Conservation (phyloP, 2,329 filamentous ascomycete species). For the Cytospora paraplurivora region DNA sequence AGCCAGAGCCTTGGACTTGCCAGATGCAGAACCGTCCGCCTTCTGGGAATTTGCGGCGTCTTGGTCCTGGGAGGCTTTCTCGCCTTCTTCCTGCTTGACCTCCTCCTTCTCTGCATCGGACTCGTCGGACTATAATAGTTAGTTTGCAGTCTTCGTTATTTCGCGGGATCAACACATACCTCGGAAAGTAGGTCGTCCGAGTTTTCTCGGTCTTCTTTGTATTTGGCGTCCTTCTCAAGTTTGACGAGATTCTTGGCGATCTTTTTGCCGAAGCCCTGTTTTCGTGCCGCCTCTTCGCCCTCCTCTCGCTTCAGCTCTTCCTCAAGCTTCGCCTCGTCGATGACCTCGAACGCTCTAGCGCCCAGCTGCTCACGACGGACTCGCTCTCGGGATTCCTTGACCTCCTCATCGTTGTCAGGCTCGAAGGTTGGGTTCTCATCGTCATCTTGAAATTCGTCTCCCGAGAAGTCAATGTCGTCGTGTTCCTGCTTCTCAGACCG, state of each 20-base stretch:
- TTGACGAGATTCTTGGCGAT: constrained; percentile 81
- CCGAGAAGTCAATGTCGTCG: constrained; percentile 67
- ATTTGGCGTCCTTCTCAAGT: constrained; percentile 83
- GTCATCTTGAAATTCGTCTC: constrained; percentile 82
- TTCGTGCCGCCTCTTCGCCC: constrained; percentile 64
- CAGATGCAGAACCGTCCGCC: constrained; percentile 55
- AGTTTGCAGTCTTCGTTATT: constrained; percentile 24
- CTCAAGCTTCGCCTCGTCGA: constrained; percentile 71
- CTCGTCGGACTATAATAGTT: constrained; percentile 48
- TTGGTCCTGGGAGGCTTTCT: constrained; percentile 45
- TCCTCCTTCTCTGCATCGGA: constrained; percentile 58
- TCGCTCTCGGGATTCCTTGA: constrained; percentile 69
- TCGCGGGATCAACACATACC: constrained; percentile 32
- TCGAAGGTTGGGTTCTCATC: constrained; percentile 79
- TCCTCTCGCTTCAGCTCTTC: constrained; percentile 71
- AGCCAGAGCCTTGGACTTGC: constrained; percentile 49
- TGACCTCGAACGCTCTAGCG: constrained; percentile 78
- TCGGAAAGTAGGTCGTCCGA: constrained; percentile 42
- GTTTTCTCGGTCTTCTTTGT: constrained; percentile 65
- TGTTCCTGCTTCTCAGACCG: constrained; percentile 70
- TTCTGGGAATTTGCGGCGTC: constrained; percentile 64
- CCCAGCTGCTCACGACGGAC: constrained; percentile 81
- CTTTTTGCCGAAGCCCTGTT: constrained; percentile 72
- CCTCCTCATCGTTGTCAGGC: constrained; percentile 77
- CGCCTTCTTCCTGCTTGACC: constrained; percentile 52